Evolutionary conservation across 2,329 filamentous ascomycete genomes (phyloP).

Genomic region (Penicillium hesseltinei): DNA sequence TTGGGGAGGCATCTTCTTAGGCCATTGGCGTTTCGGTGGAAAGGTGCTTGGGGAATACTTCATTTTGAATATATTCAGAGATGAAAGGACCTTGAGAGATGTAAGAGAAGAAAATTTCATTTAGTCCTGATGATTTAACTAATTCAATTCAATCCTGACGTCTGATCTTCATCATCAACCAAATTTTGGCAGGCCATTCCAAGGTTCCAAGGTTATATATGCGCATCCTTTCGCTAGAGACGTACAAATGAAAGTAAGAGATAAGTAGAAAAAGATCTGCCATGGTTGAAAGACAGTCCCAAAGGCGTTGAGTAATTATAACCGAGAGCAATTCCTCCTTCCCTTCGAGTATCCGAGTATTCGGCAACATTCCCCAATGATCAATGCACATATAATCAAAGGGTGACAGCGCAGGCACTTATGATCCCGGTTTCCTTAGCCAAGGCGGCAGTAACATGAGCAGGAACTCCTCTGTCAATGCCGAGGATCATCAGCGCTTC

Average conservation of each 20-base stretch:
- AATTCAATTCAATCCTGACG: not conserved
- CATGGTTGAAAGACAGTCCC: not conserved
- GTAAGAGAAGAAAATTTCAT: not conserved
- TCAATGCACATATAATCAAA: slow-evolving; percentile 23
- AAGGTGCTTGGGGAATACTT: not conserved
- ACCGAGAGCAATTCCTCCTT: not conserved
- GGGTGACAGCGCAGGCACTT: slow-evolving; percentile 52
- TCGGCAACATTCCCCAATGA: not conserved
- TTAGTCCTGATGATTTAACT: not conserved
- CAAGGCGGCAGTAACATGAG: slow-evolving; percentile 52
- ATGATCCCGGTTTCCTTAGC: slow-evolving; percentile 53
- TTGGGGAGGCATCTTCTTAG: not conserved
- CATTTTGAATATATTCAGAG: not conserved
- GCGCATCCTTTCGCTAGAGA: too few relatives aligned
- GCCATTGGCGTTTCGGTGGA: not conserved
- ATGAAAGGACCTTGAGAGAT: not conserved
- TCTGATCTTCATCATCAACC: not conserved
- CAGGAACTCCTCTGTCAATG: slow-evolving; percentile 63
- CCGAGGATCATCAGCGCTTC: slow-evolving; percentile 83
- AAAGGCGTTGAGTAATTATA: slow-evolving; percentile 8
- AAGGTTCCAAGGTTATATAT: too few relatives aligned
- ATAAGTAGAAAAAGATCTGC: not conserved
- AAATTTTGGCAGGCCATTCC: not conserved
- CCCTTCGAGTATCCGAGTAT: too few relatives aligned
- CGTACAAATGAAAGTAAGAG: not conserved